Base-by-base conservation (phyloP, 768 basidiomycete species). In the Trametes cingulata region DNA sequence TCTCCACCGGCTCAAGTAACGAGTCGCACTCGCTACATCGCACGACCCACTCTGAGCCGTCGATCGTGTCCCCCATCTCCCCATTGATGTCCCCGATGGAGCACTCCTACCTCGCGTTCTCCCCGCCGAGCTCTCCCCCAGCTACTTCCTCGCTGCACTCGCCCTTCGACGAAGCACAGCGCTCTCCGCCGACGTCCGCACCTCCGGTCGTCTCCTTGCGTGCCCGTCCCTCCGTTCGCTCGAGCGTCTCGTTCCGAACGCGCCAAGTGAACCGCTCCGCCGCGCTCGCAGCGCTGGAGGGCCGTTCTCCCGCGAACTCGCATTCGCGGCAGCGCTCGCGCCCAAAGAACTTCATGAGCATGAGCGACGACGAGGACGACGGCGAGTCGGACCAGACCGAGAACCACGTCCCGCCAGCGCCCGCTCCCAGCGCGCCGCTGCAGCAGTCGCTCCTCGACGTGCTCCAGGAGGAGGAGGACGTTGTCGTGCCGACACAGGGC, bases 221-320 rank as follows among this genome's bases (percentile, higher is more conserved):
- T 36, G 59, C 64, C 37, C 51, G 61, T 8, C 68, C 50, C 43
- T 69, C 64, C 45, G 66, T 62, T 20, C 69, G 62, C 50, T 79
- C 82, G 2, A 76, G 79, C 42, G 80, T 79, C 3, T 81, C 84
- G 1, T 72, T 74, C 57, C 77, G 75, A 54, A 71, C 69, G 2
- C 79, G 82, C 15, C 72, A 71, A 41, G 70, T 71, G 56, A 83
- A 85, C 67, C 80, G 84, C 24, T 81, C 80, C 41, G 79, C 82
- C 22, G 87, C 88, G 0, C 81, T 89, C 7, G 87, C 86, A 0
- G 76, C 81, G 25, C 80, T 89, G 24, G 88, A 89, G 63, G 87
- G 87, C 15, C 80, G 81, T 33, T 71, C 45, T 0, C 20, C 45
- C 2, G 43, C 50, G 0, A 52, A 52, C 14, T 12, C 49, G 3